These are phyloP conservation scores for Jacaranda mimosifolia DNA, from an alignment of 257 asterid species.

Conservation along the genomic window DNA sequence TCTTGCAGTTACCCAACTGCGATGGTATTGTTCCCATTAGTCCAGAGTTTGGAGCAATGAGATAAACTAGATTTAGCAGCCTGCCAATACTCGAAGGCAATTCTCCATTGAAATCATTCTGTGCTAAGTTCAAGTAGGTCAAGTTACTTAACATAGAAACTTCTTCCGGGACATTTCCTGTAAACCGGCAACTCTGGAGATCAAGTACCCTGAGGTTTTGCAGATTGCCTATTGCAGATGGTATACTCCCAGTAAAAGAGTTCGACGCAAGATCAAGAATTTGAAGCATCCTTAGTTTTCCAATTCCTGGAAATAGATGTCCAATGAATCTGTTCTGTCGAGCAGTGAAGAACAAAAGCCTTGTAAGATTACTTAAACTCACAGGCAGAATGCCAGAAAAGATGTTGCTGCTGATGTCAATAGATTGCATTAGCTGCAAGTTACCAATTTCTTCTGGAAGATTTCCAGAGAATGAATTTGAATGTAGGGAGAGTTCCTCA, in stretches of 20 bases:
- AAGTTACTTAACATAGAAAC: slow-evolving; percentile 55
- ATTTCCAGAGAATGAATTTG: slow-evolving; percentile 63
- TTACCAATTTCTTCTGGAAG: slow-evolving; percentile 66
- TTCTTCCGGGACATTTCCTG: slow-evolving; percentile 63
- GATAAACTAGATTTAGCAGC: slow-evolving; percentile 54
- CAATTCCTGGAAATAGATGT: slow-evolving; percentile 51
- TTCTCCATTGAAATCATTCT: slow-evolving; percentile 59
- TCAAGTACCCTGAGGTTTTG: slow-evolving; percentile 53
- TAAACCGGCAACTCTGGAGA: slow-evolving; percentile 60
- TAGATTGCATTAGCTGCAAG: slow-evolving; percentile 53
- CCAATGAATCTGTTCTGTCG: slow-evolving; percentile 63
- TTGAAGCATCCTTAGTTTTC: slow-evolving; percentile 53
- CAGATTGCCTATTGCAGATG: slow-evolving; percentile 55
- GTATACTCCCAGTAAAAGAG: slow-evolving; percentile 58
- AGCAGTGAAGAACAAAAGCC: slow-evolving; percentile 58
- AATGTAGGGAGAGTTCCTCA: slow-evolving; percentile 60
- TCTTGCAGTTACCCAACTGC: slow-evolving; percentile 63
- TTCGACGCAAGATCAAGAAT: slow-evolving; percentile 66
- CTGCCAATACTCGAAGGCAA: slow-evolving; percentile 67
- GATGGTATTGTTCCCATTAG: slow-evolving; percentile 69
- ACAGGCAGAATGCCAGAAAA: slow-evolving; percentile 70
- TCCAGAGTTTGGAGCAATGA: slow-evolving; percentile 62
- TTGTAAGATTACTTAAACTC: slow-evolving; percentile 55
- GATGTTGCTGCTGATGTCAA: slow-evolving; percentile 69
- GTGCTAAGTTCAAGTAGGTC: slow-evolving; percentile 62